phyloP scores from a whole-genome alignment of 2,329 filamentous ascomycete genomes.

The Neopestalotiopsis sp. region DNA sequence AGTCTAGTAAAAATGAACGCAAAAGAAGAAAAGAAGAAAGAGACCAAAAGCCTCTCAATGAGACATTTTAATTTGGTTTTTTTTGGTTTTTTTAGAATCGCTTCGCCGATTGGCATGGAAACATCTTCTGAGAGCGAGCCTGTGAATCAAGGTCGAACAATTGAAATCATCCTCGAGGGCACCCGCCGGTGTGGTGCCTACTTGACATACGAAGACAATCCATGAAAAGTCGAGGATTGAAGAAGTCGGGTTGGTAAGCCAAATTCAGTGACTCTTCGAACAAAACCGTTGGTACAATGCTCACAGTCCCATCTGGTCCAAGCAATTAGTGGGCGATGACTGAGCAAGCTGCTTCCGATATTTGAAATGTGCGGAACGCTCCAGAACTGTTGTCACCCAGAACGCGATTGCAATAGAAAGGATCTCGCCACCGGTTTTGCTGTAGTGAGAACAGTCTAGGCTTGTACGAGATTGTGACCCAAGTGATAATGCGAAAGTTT shows the following conservation, averaged over 20 bases:
- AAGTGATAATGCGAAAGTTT: background rate
- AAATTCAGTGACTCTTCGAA: background rate
- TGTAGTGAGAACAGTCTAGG: background rate
- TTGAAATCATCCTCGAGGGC: background rate
- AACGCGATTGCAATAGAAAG: background rate
- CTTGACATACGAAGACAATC: background rate
- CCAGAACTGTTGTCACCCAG: background rate
- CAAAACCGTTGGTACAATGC: background rate
- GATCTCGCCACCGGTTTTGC: background rate
- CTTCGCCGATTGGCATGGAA: background rate
- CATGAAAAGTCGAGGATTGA: background rate
- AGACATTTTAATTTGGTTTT: too few species aligned
- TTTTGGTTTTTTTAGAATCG: background rate
- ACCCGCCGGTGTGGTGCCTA: background rate
- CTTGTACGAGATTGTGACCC: background rate
- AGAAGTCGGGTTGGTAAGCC: background rate
- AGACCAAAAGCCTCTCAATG: too few species aligned
- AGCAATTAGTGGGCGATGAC: background rate
- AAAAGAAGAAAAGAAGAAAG: too few species aligned
- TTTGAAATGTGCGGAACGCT: background rate
- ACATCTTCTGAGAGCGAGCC: background rate
- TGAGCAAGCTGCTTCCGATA: background rate
- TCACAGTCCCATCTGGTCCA: background rate
- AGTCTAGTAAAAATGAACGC: too few species aligned
- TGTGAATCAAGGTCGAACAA: background rate